These are phyloP conservation scores for Euclidium syriacum DNA, from an alignment of 345 rosid species.

Conservation along the genomic window DNA sequence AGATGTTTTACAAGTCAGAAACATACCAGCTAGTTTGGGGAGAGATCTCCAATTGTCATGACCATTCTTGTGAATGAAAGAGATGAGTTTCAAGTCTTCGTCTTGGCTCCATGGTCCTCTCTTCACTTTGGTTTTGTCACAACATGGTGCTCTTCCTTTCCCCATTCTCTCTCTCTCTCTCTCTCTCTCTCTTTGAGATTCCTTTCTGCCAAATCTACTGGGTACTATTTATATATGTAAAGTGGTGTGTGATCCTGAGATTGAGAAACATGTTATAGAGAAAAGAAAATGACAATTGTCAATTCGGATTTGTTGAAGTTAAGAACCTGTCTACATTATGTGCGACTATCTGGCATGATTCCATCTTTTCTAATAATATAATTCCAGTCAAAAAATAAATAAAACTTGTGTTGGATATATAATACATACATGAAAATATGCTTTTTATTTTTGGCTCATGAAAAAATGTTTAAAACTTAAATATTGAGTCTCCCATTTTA, in stretches of 20 bases:
- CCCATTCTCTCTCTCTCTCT: constrained; percentile 12
- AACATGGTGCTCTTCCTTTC: constrained; percentile 51
- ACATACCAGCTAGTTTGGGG: constrained; percentile 52
- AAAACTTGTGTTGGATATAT: background rate
- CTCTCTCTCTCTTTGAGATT: constrained; percentile 11
- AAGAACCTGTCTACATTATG: constrained; percentile 10
- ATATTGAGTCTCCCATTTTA: background rate
- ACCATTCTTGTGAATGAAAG: constrained; percentile 44
- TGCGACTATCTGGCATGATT: constrained; percentile 9
- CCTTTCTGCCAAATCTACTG: constrained; percentile 17
- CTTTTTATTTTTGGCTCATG: too few relatives aligned
- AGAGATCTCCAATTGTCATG: constrained; percentile 67
- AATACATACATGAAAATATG: background rate
- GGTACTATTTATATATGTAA: constrained; percentile 20
- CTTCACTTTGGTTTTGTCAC: constrained; percentile 57
- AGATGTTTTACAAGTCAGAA: background rate
- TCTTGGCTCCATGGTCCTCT: constrained; percentile 67
- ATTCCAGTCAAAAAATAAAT: background rate
- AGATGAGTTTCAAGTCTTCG: constrained; percentile 50
- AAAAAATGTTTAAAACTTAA: background rate
- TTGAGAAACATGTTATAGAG: constrained; percentile 10
- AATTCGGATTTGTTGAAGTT: constrained; percentile 17
- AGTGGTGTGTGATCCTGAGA: constrained; percentile 7
- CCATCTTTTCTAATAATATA: background rate
- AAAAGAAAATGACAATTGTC: constrained; percentile 15